Evolutionary conservation across 2,329 filamentous ascomycete species (phyloP).

Genomic region (Xylaria polymorpha): DNA sequence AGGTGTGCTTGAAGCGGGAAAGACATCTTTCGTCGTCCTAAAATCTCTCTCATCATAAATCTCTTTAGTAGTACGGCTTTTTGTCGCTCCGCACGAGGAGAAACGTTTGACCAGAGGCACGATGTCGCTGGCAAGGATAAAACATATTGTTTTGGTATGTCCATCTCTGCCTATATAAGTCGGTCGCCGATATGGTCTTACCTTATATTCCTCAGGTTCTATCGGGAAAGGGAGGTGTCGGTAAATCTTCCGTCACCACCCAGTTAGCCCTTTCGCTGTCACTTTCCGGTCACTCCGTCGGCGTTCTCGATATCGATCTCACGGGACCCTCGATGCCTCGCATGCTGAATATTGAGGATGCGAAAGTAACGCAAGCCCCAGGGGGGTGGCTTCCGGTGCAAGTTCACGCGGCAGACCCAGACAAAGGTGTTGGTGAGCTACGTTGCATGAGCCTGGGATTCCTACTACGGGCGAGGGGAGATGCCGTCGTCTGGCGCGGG

Average conservation of each 20-base stretch:
- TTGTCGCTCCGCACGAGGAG: background rate
- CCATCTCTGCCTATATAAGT: conserved; percentile 18
- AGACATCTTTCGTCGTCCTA: conserved; percentile 3
- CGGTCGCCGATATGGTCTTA: conserved; percentile 15
- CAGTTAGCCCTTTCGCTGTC: conserved; percentile 92
- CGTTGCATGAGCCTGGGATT: conserved; percentile 95
- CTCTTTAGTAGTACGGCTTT: background rate
- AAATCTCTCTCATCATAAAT: background rate
- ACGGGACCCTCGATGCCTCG: conserved; percentile 97
- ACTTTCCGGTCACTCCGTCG: conserved; percentile 86
- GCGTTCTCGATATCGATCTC: conserved; percentile 94
- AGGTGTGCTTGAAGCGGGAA: conserved; percentile 13
- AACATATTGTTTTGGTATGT: conserved; percentile 80
- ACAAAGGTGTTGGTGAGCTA: conserved; percentile 69
- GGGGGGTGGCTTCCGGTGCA: conserved; percentile 92
- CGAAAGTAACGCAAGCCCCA: conserved; percentile 90
- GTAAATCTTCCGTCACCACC: conserved; percentile 97
- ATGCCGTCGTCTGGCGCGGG: conserved; percentile 96
- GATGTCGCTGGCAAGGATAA: conserved; percentile 77
- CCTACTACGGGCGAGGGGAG: conserved; percentile 81
- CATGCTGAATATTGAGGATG: conserved; percentile 88
- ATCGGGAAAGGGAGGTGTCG: conserved; percentile 97
- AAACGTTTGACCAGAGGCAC: conserved; percentile 31
- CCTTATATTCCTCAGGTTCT: conserved; percentile 66
- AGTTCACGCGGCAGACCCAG: conserved; percentile 73